Conservation (phyloP, 208 protist genomes). For the Wallacemonas sp. region DNA sequence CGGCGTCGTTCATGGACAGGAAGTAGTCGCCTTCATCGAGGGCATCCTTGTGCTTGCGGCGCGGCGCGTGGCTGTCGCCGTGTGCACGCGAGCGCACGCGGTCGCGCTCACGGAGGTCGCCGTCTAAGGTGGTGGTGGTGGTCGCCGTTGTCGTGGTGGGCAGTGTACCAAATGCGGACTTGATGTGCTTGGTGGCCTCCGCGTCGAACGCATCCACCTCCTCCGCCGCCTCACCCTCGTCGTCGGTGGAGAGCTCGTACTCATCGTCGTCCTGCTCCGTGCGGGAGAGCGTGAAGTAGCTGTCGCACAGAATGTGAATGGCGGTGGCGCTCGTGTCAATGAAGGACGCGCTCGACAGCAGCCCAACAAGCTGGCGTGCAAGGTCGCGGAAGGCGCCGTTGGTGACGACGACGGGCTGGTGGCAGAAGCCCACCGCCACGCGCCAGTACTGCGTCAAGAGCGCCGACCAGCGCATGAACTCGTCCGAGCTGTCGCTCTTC, state of each 20-base stretch:
- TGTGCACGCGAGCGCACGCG: background rate
- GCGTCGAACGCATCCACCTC: background rate
- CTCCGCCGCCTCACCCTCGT: constrained; percentile 9
- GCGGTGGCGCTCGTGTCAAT: constrained; percentile 78
- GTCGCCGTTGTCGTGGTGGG: background rate
- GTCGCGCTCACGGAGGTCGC: background rate
- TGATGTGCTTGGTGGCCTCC: constrained; percentile 1
- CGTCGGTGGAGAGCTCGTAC: constrained; percentile 17
- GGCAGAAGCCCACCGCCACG: constrained; percentile 76
- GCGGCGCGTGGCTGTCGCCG: background rate
- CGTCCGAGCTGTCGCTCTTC: constrained; percentile 42
- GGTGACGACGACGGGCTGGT: constrained; percentile 74
- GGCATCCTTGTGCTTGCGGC: constrained; percentile 40
- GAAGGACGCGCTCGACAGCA: constrained; percentile 54
- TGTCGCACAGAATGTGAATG: constrained; percentile 76
- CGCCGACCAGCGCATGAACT: constrained; percentile 63
- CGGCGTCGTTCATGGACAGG: constrained; percentile 69
- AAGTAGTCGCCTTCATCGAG: constrained; percentile 80
- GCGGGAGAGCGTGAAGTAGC: constrained; percentile 56
- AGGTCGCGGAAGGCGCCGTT: constrained; percentile 75
- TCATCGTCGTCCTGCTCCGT: constrained; percentile 48
- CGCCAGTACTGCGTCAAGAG: constrained; percentile 82
- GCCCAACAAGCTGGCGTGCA: constrained; percentile 77
- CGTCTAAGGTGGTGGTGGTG: background rate
- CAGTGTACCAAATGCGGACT: constrained; percentile 2